Base-by-base conservation (phyloP, 2,329 filamentous ascomycete species). In the Fusarium dlaminii region DNA sequence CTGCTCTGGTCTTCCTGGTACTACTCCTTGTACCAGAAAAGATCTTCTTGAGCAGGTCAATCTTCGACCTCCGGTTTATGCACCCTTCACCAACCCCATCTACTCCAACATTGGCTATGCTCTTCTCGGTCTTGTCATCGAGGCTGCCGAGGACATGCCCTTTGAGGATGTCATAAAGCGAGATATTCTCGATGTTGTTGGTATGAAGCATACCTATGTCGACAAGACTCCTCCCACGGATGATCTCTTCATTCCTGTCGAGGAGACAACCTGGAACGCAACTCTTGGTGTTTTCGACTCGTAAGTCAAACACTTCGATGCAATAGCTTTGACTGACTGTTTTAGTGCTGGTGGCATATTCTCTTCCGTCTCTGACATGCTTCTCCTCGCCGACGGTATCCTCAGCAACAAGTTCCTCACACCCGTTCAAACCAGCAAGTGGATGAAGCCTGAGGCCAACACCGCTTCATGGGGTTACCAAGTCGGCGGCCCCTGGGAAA, bases 91-190 rank as follows among this genome's bases (percentile, higher is more conserved):
- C 0, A 84, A 80, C 6, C 86, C 87, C 0, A 79, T 82, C 6
- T 90, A 90, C 75, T 86, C 86, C 34, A 88, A 89, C 70, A 78
- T 84, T 7, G 86, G 81, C 2, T 85, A 86, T 27, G 78, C 83
- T 3, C 65, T 87, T 5, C 81, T 88, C 2, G 85, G 84, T 6
- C 78, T 85, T 2, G 84, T 84, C 0, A 79, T 89, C 2, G 84
- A 87, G 66, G 81, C 81, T 11, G 81, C 85, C 0, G 85, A 84
- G 1, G 83, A 83, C 8, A 82, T 81, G 52, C 72, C 82, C 0
- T 83, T 85, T 24, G 77, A 79, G 3, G 78, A 86, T 4, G 78
- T 86, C 8, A 80, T 84, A 17, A 75, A 82, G n/a, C 72, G 82
- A 2, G 76, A 77, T 18, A 82, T 90, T 43, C 81, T 86, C 39